Base-by-base conservation (phyloP, 148 eudicot genomes). In the Rhododendron ferrugineum region DNA sequence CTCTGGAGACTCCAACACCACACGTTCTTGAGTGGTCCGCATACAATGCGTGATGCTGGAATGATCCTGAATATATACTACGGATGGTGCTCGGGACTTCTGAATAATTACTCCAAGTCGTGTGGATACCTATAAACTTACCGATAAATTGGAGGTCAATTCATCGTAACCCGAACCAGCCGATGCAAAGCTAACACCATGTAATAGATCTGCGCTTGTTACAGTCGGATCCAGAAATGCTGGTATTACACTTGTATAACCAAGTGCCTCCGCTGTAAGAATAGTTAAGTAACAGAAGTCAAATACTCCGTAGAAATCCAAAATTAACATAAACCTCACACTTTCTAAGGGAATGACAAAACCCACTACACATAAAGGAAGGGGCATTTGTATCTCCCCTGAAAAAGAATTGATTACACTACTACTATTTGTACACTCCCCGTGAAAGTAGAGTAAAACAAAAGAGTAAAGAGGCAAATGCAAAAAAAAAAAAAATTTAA, bases 101-200 rank as follows among this genome's bases (percentile, higher is more conserved):
- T 46, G 49, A 46, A 46, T 46, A 52, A 54, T 54, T 16, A 54
- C 60, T 54, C 3, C 6, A 16, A 74, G 20, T 34, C 7, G 0
- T 14, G 6, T 14, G 7, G 16, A 4, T 30, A 32, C 6, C 10
- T 4, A 14, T 11, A 16, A 74, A 40, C 80, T 80, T 88, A 91
- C 92, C 4, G 91, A 82, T 79, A 89, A 56, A 81, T 88, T 88
- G 79, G 92, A 76, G 3, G 93, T 91, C 10, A 86, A 62, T 23
- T 88, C 89, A 85, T 91, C 93, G n/a, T 90, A 91, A n/a, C 93
- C 93, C 4, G 92, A 89, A 26, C 88, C 92, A n/a, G 89, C 90
- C 5, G 93, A 90, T 66, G 92, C 93, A 68, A 91, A 91, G 82
- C 92, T 90, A 78, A 91, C 88, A 60, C 92, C 91, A n/a, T 85